Evolutionary conservation across 768 basidiomycete species (phyloP), one percentile per base, ranked within the genome.

Genomic region (Boletus tylopilopsis): DNA sequence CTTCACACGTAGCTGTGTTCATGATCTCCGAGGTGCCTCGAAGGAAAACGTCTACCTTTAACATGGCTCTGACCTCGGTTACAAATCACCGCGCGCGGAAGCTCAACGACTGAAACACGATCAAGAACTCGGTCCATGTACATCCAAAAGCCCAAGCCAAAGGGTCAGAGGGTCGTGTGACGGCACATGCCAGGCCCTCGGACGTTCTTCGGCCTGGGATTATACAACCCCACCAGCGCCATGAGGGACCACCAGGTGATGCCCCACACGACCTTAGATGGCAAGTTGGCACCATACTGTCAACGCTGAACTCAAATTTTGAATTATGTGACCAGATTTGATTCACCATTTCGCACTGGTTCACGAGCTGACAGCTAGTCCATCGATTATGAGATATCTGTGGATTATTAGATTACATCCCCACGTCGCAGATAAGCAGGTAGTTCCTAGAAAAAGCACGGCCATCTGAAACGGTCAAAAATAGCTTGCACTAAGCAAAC

Each of bases 391-490:
- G 49, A 47, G 45, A 46, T 37, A 42, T 38, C 34, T 53, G 45
- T 43, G 42, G 54, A 45, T 45, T 44, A 53, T 53, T 29, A 37
- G 42, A 49, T 60, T 43, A 36, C 32, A 48, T 40, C 50, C 57
- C 51, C 60, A 52, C 47, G 33, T 51, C 60, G 60, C 62, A 45
- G 54, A 60, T 60, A 53, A 41, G 54, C 45, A 57, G 54, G 51
- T 49, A 42, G 24, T 47, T 32, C 47, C 46, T 41, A 30, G 44
- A 50, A n/a, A 30, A 33, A 22, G 39, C 39, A 22, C 36, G 35
- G 24, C 24, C 34, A 38, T 39, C 38, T 52, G 53, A 60, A 63
- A 59, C 51, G 33, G 43, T 53, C 38, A 29, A 44, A 63, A 59
- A 66, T 52, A 56, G 32, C 39, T 37, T 36, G n/a, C 44, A 45